Base-by-base conservation (phyloP, 768 basidiomycete genomes). In the Collybia sordida region DNA sequence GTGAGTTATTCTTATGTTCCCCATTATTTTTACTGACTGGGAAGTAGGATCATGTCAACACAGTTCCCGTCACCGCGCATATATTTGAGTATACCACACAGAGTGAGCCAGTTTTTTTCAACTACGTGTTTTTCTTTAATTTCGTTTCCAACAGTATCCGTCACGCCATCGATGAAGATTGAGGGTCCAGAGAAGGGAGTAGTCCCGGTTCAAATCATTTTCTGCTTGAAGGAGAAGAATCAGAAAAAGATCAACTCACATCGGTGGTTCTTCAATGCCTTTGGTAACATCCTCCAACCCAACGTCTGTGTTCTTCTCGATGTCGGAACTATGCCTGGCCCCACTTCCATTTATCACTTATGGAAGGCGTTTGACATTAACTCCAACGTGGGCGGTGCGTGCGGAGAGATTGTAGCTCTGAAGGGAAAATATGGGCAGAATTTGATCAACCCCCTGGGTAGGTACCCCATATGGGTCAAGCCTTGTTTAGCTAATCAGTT, bases 161-260 rank as follows among this genome's bases (percentile, higher is more conserved):
- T 97, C 23, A 82, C 83, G 0, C 88, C 91, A 1, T 82, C 85
- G 5, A 79, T 91, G 68, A 91, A 92, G 67, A 84, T 88, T 52
- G 88, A 86, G 69, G 88, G 85, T 25, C 78, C 85, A 0, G 88
- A 91, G 58, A 83, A 81, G 57, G 90, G 90, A 1, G 73, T 86
- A 36, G 85, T 95, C 3, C 96, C 96, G 6, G 86, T 98, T 4
- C 96, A 98, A 57, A 69, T 98, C 59, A 87, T 96, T 53, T 96
- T 96, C 70, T 95, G 89, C 64, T 77, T 92, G 50, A 94, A 93
- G 63, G 90, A 93, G 71, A 85, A 89, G 70, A 96, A 96, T 63
- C 89, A 92, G 66, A 94, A 95, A 72, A 96, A 96, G 73, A 95
- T 97, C 67, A 96, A 95, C 68, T 92, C 89, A 5, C 93, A 95